Evolutionary conservation across 2,329 filamentous ascomycete genomes (phyloP).

Genomic region (Fulvia fulva): DNA sequence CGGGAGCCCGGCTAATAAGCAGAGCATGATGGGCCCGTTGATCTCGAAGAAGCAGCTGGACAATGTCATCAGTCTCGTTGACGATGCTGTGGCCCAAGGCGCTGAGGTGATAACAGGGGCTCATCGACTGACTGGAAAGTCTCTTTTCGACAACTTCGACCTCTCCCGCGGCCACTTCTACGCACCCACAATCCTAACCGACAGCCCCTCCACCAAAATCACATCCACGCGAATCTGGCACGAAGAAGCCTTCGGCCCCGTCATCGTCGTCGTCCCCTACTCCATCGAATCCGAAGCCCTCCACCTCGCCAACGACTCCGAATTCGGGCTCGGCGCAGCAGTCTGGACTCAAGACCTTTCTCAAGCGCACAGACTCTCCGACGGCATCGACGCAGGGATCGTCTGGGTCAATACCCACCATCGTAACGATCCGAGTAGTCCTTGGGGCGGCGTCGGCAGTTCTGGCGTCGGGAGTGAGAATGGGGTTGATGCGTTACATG

Average conservation of each 20-base stretch:
- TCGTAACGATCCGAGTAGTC: conserved; percentile 66
- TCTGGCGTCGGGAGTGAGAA: conserved; percentile 70
- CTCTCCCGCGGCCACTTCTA: conserved; percentile 52
- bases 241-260: conserved; percentile 46
- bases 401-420: conserved; percentile 63
- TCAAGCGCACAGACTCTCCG: conserved; percentile 50
- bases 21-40: conserved; percentile 62
- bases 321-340: conserved; percentile 50
- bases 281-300: conserved; percentile 47
- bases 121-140: conserved; percentile 45
- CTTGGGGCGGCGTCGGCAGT: conserved; percentile 63
- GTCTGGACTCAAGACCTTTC: conserved; percentile 50
- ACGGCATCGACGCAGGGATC: conserved; percentile 61
- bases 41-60: conserved; percentile 58
- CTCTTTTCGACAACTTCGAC: conserved; percentile 49
- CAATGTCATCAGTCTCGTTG: conserved; percentile 63
- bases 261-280: conserved; percentile 47
- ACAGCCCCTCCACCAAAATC: conserved; percentile 30
- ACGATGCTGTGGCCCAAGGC: conserved; percentile 60
- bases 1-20: conserved; percentile 66
- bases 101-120: conserved; percentile 42
- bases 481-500: conserved; percentile 51
- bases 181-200: conserved; percentile 37
- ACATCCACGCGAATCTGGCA: conserved; percentile 37
- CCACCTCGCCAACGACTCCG: conserved; percentile 46